Conservation (phyloP, 257 asterid species). For the Fraxinus anomala region DNA sequence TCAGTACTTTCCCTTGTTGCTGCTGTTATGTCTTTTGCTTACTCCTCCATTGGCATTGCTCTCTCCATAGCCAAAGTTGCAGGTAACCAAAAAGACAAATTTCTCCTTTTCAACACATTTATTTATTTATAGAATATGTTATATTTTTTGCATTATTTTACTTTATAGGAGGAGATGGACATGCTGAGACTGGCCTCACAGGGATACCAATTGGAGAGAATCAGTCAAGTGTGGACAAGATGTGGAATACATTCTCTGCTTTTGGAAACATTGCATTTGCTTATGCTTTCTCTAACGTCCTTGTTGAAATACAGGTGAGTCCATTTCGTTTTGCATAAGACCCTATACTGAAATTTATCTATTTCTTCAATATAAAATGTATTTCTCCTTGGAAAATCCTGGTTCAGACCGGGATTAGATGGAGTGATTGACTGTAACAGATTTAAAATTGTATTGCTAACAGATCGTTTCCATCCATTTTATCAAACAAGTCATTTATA, state of each 20-base stretch:
- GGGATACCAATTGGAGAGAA: conserved; percentile 48
- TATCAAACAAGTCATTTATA: neutral
- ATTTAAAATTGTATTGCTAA: too few relatives aligned
- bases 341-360: too few relatives aligned
- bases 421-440: neutral
- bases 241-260: conserved; percentile 65
- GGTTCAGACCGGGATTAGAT: neutral
- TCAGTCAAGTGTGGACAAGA: conserved; percentile 45
- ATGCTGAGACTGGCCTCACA: conserved; percentile 42
- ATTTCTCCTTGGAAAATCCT: neutral
- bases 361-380: neutral
- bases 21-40: conserved; percentile 75
- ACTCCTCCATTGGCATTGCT: conserved; percentile 61
- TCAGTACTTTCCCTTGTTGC: conserved; percentile 62
- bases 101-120: neutral
- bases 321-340: neutral
- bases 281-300: conserved; percentile 60
- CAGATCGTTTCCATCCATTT: neutral
- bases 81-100: conserved; percentile 28
- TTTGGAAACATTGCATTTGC: conserved; percentile 80
- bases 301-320: conserved; percentile 61
- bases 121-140: neutral
- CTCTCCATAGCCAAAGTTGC: conserved; percentile 55
- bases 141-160: neutral
- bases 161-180: conserved; percentile 24